These are phyloP conservation scores for Kuraishia borneana DNA, from an alignment of 805 yeast species.

Conservation along the genomic window DNA sequence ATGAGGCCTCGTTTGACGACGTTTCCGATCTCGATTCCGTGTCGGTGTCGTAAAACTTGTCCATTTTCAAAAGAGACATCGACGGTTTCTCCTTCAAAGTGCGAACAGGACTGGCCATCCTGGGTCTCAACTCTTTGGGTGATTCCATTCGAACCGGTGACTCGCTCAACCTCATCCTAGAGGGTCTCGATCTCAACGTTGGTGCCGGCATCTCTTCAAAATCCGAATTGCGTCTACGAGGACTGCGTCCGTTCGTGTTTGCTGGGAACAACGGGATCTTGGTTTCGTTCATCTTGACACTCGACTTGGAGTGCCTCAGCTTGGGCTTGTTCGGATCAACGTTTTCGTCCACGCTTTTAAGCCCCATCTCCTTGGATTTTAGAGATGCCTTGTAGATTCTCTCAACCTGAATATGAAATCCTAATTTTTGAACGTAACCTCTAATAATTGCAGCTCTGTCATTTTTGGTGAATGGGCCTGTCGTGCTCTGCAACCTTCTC, in stretches of 20 bases:
- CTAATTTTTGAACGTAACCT: constrained; percentile 37
- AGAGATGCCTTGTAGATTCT: constrained; percentile 45
- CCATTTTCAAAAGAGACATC: constrained; percentile 12
- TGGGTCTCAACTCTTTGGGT: too few species aligned
- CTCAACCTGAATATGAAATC: constrained; percentile 54
- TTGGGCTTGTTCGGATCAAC: not conserved
- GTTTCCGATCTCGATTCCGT: not conserved
- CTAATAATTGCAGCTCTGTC: constrained; percentile 34
- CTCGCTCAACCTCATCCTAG: constrained; percentile 3
- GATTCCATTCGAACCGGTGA: too few species aligned
- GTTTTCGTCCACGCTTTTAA: not conserved
- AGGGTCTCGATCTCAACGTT: constrained; percentile 4
- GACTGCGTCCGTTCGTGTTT: not conserved
- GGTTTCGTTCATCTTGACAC: constrained; percentile 3
- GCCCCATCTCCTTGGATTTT: constrained; percentile 7
- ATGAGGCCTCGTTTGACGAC: constrained; percentile 1
- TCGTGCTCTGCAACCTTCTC: constrained; percentile 3
- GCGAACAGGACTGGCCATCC: not conserved
- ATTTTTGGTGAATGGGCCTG: constrained; percentile 19
- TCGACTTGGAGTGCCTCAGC: constrained; percentile 4
- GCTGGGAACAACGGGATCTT: constrained; percentile 5
- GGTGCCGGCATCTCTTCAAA: not conserved
- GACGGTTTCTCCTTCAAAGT: constrained; percentile 11
- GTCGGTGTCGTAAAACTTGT: constrained; percentile 5
- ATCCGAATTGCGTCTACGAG: not conserved